Evolutionary conservation across 257 asterid species (phyloP), one percentile per base, ranked within the genome.

Genomic region (Striga asiatica): DNA sequence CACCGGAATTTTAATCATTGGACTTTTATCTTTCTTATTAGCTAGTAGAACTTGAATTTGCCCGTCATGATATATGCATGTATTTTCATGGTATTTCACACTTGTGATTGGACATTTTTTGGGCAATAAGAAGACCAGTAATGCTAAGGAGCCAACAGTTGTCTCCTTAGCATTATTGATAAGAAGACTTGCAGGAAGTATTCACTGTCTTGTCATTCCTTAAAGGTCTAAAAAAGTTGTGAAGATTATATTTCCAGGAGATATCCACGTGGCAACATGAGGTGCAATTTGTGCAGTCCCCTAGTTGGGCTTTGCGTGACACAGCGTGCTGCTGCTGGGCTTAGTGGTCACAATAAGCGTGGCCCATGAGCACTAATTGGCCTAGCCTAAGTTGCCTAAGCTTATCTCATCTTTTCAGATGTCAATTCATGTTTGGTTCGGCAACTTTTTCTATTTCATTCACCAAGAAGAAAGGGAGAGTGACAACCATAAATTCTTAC

Each of bases 231-330:
- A n/a, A n/a, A n/a, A n/a, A n/a, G n/a, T n/a, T n/a, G n/a, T n/a
- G n/a, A n/a, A n/a, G n/a, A n/a, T n/a, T 10, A 37, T 5, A 21
- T 47, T 28, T 54, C 8, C 8, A 56, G 65, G 35, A 51, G 5
- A 22, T 8, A 20, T 60, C 66, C 75, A 75, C 72, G 73, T 71
- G 81, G 69, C 78, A 17, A 8, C 28, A 4, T 8, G 51, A 0
- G 20, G 67, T 51, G 66, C 70, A 56, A 46, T 16, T 20, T 34
- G 20, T 42, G 16, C 18, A 38, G 76, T 35, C 75, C 77, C 50
- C 50, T 42, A 42, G 23, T 42, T 42, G 49, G 49, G 49, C 49
- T 18, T 42, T n/a, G n/a, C n/a, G 23, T 17, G 12, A 42, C 10
- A 37, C 45, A 37, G n/a, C 38, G 32, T 28, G 32, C 32, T 28